Conservation (phyloP, 371 early-diverging fungal genomes). For the Furculomyces boomerangus region DNA sequence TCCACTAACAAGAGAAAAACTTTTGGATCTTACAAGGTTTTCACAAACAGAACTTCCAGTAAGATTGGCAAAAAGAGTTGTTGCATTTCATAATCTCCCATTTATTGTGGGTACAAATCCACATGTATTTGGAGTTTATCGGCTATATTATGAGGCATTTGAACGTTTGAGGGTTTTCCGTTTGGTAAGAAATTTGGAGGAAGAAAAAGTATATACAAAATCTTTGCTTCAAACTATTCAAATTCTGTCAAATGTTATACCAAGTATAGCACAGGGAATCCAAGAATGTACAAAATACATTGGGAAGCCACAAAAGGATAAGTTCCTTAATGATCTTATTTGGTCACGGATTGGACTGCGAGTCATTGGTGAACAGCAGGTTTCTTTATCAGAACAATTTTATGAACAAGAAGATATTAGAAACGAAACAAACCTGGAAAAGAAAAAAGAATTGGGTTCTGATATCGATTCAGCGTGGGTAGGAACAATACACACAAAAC, state of each 20-base stretch:
- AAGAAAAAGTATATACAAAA: conserved; percentile 57
- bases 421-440: neutral
- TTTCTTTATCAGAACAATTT: conserved; percentile 53
- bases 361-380: conserved; percentile 81
- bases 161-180: conserved; percentile 49
- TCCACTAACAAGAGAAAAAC: conserved; percentile 55
- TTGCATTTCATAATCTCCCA: conserved; percentile 71
- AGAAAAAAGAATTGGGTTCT: neutral
- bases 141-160: conserved; percentile 82
- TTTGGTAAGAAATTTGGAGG: conserved; percentile 39
- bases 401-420: neutral
- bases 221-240: conserved; percentile 47
- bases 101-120: conserved; percentile 87
- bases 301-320: conserved; percentile 42
- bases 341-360: conserved; percentile 89
- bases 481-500: conserved; percentile 71
- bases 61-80: conserved; percentile 77
- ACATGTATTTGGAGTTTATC: conserved; percentile 66
- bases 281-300: conserved; percentile 78
- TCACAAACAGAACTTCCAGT: conserved; percentile 77
- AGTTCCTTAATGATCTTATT: conserved; percentile 79
- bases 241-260: conserved; percentile 64
- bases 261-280: conserved; percentile 71
- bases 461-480: conserved; percentile 30
- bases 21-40: conserved; percentile 73